Percentiles rank a stretch among this genome's conserved stretches.
These are phyloP conservation scores for Alternaria dauci DNA, from an alignment of 2,329 filamentous ascomycete genomes.

Conservation along the genomic window DNA sequence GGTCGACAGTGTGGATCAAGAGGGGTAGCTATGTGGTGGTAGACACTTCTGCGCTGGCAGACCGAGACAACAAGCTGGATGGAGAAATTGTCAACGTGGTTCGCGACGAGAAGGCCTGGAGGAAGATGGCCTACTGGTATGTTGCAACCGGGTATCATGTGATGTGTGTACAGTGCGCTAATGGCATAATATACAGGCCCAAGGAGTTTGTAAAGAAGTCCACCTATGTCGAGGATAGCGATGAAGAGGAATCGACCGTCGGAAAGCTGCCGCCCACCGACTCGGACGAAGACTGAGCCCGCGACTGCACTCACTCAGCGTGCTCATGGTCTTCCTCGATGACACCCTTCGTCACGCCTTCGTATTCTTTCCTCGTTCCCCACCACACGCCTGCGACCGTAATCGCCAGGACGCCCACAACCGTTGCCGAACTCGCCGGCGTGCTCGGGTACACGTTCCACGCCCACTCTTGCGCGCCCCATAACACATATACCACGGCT, in stretches of 20 bases:
- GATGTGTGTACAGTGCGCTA: conserved; percentile 26
- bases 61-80: conserved; percentile 76
- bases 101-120: conserved; percentile 88
- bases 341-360: conserved; percentile 44
- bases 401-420: conserved; percentile 73
- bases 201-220: conserved; percentile 75
- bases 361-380: conserved; percentile 59
- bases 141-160: conserved; percentile 29
- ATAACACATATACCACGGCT: conserved; percentile 71
- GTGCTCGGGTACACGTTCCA: conserved; percentile 96
- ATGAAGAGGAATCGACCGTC: conserved; percentile 79
- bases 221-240: conserved; percentile 68
- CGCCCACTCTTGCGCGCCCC: conserved; percentile 85
- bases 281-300: conserved; percentile 68
- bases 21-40: conserved; percentile 87
- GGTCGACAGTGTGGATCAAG: conserved; percentile 93
- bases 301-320: conserved; percentile 33
- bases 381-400: conserved; percentile 72
- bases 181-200: conserved; percentile 66
- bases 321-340: conserved; percentile 43
- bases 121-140: conserved; percentile 85
- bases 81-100: conserved; percentile 96
- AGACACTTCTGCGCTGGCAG: conserved; percentile 71
- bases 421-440: conserved; percentile 67
- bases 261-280: conserved; percentile 87